Evolutionary conservation across 768 basidiomycete species (phyloP), one percentile per base, ranked within the genome.

Genomic region (Termitomyces sp.): DNA sequence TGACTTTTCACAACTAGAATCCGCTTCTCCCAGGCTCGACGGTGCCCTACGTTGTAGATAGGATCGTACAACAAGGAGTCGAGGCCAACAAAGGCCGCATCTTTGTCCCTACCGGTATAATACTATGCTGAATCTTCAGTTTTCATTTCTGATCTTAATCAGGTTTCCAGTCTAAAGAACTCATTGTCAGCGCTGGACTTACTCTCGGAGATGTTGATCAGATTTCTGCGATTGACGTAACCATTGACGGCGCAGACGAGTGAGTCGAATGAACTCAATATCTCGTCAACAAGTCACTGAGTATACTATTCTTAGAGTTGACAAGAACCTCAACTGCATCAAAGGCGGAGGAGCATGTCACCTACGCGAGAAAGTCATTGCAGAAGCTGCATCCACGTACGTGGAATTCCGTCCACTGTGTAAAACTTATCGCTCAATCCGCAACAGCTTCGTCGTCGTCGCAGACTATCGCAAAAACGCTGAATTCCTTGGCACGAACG

Each of bases 331-430:
- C 54, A 95, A 98, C 73, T 91, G 91, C 61, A 95, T 99, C 76
- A 98, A 99, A 75, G 96, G 93, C 7, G 96, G 96, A 58, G 96
- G 96, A 2, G 96, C 94, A 1, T 98, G 96, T 71, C 97, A 98
- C 65, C 75, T 98, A 36, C 84, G 95, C 32, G 97, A 99, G 75
- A 99, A 99, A 72, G 95, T 99, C 7, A 82, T 99, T 14, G 97
- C 97, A 1, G 97, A 99, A 71, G 95, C 95, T 35, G 97, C 97
- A 12, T 81, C 82, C 61, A 93, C 89, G 85, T 92, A 58, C 59
- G 86, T 76, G 8, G 16, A 13, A 47, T 40, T 20, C 36, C 48
- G 30, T 40, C 35, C 46, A 18, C 46, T 43, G 52, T 33, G 32
- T 12, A 55, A 28, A 28, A 23, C 23, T 23, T 23, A 23, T 59